These are phyloP conservation scores for Phialocephala sp. DNA, from an alignment of 2,329 filamentous ascomycete species.

Conservation along the genomic window DNA sequence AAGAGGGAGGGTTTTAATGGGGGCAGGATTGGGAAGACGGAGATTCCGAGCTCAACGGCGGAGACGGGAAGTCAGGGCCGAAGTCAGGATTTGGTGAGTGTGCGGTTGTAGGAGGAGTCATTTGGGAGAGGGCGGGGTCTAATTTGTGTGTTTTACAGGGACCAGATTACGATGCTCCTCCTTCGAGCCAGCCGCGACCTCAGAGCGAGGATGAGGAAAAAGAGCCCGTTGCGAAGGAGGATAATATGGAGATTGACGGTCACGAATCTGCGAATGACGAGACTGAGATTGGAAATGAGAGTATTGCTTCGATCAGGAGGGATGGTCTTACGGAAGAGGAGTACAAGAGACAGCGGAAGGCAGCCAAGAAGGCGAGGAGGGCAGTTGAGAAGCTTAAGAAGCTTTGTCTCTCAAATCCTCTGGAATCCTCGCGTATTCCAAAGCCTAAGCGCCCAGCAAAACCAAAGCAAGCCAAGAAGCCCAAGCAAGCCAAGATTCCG, in stretches of 20 bases:
- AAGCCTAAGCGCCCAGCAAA: not conserved
- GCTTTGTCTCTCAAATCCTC: not conserved
- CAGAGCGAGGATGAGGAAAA: not conserved
- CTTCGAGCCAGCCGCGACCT: constrained; percentile 11
- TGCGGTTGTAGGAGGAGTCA: not conserved
- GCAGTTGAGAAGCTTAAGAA: not conserved
- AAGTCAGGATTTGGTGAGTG: constrained; percentile 2
- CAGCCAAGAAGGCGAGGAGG: constrained; percentile 9
- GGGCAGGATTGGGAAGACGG: not conserved
- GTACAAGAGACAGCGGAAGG: not conserved
- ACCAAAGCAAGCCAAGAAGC: not conserved
- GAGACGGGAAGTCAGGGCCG: not conserved
- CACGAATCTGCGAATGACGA: not conserved
- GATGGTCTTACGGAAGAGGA: not conserved
- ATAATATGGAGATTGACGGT: not conserved
- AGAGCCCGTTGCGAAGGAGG: not conserved
- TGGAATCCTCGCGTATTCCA: not conserved
- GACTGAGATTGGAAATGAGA: not conserved
- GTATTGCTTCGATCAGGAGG: too few species aligned
- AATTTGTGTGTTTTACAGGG: not conserved
- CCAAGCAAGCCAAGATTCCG: not conserved
- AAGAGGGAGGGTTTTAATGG: constrained; percentile 6
- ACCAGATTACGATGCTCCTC: constrained; percentile 2
- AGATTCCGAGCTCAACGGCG: not conserved
- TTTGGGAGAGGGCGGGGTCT: not conserved